Evolutionary conservation across 2,329 filamentous ascomycete genomes (phyloP).

Genomic region (Pezizomycotina sp.): DNA sequence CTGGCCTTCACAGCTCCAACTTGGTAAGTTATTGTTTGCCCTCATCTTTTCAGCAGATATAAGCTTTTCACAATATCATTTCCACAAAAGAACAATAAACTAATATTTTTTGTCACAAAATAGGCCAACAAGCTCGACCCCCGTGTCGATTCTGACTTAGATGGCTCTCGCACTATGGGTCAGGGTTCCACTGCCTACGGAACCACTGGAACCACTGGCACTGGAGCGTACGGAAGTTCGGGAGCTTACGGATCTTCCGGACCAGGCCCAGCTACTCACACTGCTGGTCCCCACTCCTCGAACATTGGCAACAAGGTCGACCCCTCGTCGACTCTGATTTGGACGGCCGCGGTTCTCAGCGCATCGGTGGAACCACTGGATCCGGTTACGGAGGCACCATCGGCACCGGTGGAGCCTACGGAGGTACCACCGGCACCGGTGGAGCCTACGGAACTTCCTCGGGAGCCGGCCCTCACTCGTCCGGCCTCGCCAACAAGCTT

Average conservation of each 20-base stretch:
- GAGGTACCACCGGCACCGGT: constrained; percentile 1
- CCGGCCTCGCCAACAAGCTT: constrained; percentile 30
- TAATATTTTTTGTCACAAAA: too few species aligned
- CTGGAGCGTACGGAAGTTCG: constrained; percentile 31
- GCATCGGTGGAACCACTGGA: constrained; percentile 40
- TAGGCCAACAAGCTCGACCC: constrained; percentile 38
- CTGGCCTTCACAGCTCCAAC: constrained; percentile 33
- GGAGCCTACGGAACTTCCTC: constrained; percentile 6
- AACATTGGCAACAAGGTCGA: constrained; percentile 41
- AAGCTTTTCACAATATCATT: too few species aligned
- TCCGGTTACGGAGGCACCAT: neutral
- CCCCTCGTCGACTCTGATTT: constrained; percentile 41
- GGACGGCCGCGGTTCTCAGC: constrained; percentile 40
- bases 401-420: neutral
- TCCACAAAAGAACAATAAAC: too few species aligned
- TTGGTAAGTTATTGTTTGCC: too few species aligned
- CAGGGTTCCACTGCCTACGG: constrained; percentile 27
- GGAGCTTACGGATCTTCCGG: constrained; percentile 26
- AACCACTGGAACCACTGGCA: constrained; percentile 25
- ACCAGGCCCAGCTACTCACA: constrained; percentile 31
- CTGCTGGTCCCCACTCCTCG: constrained; percentile 38
- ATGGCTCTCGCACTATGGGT: constrained; percentile 26
- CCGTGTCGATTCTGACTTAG: constrained; percentile 38
- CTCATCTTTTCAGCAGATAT: too few species aligned
- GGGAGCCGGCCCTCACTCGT: constrained; percentile 28